Conservation (phyloP, 768 basidiomycete genomes). For the Dictyophora rubrovolvata region DNA sequence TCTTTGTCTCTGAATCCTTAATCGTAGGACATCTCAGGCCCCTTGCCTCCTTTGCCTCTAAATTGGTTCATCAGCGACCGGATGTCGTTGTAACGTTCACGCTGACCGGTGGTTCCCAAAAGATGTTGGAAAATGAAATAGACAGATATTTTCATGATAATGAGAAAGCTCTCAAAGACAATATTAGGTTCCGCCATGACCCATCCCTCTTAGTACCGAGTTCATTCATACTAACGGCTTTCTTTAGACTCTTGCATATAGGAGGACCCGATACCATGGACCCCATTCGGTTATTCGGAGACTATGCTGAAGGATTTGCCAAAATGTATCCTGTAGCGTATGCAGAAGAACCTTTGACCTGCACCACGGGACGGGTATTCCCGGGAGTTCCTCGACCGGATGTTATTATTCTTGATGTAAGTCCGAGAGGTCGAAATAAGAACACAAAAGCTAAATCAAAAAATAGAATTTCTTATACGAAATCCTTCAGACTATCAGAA, state of each 20-base stretch:
- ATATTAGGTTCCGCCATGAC: neutral
- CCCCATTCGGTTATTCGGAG: neutral
- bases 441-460: neutral
- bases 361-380: neutral
- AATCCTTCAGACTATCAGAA: neutral
- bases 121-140: neutral
- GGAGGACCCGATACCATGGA: neutral
- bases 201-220: neutral
- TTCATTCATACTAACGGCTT: neutral
- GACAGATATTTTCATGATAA: neutral
- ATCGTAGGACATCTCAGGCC: slow-evolving; percentile 3
- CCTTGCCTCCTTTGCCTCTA: neutral
- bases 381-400: neutral
- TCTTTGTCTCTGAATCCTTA: neutral
- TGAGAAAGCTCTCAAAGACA: neutral
- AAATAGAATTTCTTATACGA: neutral
- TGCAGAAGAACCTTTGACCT: neutral
- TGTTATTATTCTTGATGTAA: neutral
- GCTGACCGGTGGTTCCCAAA: neutral
- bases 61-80: neutral
- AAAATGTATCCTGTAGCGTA: neutral
- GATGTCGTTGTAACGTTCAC: neutral
- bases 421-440: neutral
- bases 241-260: neutral
- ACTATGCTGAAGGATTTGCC: neutral